A percentile compares a stretch with the other conserved stretches of the same genome.
Evolutionary conservation across 345 rosid species (phyloP).

Genomic region (Eucalyptus marginata): DNA sequence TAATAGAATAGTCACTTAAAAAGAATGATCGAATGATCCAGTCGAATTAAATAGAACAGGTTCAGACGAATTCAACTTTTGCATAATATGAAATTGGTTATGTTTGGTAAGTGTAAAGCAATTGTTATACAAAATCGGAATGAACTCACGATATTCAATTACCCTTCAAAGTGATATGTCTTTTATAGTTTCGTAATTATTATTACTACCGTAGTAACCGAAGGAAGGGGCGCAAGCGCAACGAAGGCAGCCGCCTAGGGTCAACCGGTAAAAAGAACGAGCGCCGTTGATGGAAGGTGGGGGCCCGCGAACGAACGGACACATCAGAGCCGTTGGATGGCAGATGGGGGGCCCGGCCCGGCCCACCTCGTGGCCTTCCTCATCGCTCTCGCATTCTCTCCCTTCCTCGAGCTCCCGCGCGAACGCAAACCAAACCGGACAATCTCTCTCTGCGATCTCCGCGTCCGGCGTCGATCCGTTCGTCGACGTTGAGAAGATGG

Average conservation of each 20-base stretch:
- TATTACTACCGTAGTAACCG: background rate
- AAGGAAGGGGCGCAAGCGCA: too few relatives aligned
- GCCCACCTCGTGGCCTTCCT: background rate
- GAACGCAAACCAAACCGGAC: background rate
- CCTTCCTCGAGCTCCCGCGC: background rate
- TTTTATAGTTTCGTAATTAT: background rate
- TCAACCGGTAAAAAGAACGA: background rate
- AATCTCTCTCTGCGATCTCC: background rate
- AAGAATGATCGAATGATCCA: background rate
- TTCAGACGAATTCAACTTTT: too few relatives aligned
- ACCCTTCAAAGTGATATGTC: background rate
- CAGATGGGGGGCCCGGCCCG: background rate
- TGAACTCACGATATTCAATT: background rate
- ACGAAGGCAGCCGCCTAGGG: background rate
- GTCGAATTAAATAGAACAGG: background rate
- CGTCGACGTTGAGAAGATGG: background rate
- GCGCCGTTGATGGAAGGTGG: background rate
- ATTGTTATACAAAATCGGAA: too few relatives aligned
- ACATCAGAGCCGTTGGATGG: background rate
- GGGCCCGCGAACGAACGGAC: background rate
- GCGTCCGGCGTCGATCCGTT: background rate
- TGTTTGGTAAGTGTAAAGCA: too few relatives aligned
- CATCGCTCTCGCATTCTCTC: background rate
- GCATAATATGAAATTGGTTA: too few relatives aligned
- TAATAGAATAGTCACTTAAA: too few relatives aligned